phyloP scores from a whole-genome alignment of 768 basidiomycete genomes.

The Phanerochaete sordida region DNA sequence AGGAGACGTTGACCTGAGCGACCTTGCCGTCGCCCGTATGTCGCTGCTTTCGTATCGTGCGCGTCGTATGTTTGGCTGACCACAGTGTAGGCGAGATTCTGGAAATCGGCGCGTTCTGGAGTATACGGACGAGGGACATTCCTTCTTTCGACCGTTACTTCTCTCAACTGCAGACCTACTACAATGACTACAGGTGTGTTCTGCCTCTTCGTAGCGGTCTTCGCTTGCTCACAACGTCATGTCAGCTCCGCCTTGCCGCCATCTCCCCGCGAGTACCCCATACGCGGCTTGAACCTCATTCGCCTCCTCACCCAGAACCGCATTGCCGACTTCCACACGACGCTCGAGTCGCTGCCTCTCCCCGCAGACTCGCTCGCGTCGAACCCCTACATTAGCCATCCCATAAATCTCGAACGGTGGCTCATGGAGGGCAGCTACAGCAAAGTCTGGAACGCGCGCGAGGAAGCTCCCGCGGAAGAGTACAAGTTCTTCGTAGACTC shows the following conservation, averaged over 20 bases:
- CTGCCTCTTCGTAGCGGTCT: neutral
- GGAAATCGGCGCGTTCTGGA: slow-evolving; percentile 94
- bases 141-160: slow-evolving; percentile 96
- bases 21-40: slow-evolving; percentile 74
- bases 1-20: slow-evolving; percentile 55
- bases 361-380: slow-evolving; percentile 63
- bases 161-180: slow-evolving; percentile 86
- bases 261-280: slow-evolving; percentile 83
- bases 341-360: slow-evolving; percentile 82
- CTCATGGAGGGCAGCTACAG: slow-evolving; percentile 99
- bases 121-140: slow-evolving; percentile 83
- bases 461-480: slow-evolving; percentile 89
- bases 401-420: slow-evolving; percentile 92
- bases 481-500: slow-evolving; percentile 94
- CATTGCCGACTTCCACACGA: slow-evolving; percentile 97
- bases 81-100: slow-evolving; percentile 76
- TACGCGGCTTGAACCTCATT: slow-evolving; percentile 92
- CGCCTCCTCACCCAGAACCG: slow-evolving; percentile 92
- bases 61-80: neutral
- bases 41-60: slow-evolving; percentile 11
- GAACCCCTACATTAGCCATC: slow-evolving; percentile 77
- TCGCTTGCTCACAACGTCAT: slow-evolving; percentile 7
- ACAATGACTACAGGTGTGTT: slow-evolving; percentile 73
- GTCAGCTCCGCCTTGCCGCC: slow-evolving; percentile 68
- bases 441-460: slow-evolving; percentile 95